These are phyloP conservation scores for Alloascoidea africana DNA, from an alignment of 805 yeast species.

Conservation along the genomic window DNA sequence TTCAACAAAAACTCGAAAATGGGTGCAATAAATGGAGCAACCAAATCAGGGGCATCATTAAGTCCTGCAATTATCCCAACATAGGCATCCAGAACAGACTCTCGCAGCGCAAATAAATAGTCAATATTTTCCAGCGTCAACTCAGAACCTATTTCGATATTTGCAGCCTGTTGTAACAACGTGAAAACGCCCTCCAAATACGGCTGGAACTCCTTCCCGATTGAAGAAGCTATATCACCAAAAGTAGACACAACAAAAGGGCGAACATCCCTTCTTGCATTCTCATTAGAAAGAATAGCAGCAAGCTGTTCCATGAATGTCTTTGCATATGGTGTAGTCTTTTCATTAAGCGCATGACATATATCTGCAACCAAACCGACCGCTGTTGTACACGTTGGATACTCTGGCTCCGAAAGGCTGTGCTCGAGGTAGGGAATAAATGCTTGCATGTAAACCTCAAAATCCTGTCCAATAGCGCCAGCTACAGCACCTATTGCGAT, in stretches of 20 bases:
- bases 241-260: conserved; percentile 85
- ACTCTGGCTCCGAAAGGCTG: conserved; percentile 71
- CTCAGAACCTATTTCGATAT: conserved; percentile 22
- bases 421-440: conserved; percentile 71
- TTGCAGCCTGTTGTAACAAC: conserved; percentile 30
- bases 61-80: conserved; percentile 93
- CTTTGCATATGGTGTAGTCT: conserved; percentile 58
- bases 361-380: conserved; percentile 93
- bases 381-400: conserved; percentile 76
- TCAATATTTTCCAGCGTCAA: conserved; percentile 62
- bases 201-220: conserved; percentile 63
- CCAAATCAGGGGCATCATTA: conserved; percentile 46
- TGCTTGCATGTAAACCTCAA: conserved; percentile 62
- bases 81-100: conserved; percentile 88
- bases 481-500: conserved; percentile 88
- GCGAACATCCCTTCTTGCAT: conserved; percentile 65
- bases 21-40: conserved; percentile 50
- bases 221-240: conserved; percentile 88
- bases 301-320: conserved; percentile 79
- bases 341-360: conserved; percentile 70
- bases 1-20: conserved; percentile 55
- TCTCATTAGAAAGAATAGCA: conserved; percentile 46
- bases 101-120: conserved; percentile 56
- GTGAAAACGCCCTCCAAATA: conserved; percentile 70
- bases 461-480: conserved; percentile 55